phyloP scores from a whole-genome alignment of 2,329 filamentous ascomycete species.

The Pseudogymnoascus sp. region DNA sequence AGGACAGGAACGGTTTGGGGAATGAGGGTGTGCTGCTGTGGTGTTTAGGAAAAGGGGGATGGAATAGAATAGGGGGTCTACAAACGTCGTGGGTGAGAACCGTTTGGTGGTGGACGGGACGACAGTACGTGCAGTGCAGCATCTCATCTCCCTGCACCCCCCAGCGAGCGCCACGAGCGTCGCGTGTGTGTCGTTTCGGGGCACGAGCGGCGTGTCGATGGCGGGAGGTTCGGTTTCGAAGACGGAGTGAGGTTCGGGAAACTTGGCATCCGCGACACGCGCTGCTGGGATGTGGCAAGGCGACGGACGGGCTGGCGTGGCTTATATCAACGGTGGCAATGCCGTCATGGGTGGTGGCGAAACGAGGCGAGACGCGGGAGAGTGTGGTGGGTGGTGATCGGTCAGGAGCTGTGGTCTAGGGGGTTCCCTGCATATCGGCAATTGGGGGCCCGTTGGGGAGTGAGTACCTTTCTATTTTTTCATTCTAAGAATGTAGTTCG shows the following conservation, averaged over 20 bases:
- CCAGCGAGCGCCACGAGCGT: background rate
- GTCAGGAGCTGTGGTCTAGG: background rate
- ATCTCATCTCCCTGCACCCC: background rate
- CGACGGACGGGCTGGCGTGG: background rate
- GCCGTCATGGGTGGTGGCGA: background rate
- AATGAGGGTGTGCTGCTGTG: background rate
- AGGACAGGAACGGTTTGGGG: background rate
- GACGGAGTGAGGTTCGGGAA: no score
- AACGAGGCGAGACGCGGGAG: background rate
- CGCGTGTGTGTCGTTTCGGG: background rate
- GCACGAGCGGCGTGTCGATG: background rate
- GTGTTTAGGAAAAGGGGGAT: background rate
- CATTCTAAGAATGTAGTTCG: background rate
- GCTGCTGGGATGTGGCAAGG: background rate
- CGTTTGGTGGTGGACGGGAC: background rate
- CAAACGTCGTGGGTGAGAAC: no score
- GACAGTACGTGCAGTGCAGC: background rate
- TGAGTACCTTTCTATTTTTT: background rate
- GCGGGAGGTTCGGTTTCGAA: background rate
- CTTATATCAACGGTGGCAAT: slow-evolving; percentile 3
- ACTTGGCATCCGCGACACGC: background rate
- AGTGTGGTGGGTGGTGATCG: background rate
- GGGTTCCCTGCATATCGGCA: background rate
- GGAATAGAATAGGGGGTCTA: background rate
- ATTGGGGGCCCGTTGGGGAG: background rate